These are phyloP conservation scores for Yamadazyma dendronema DNA, from an alignment of 1,139 yeast genomes.

Conservation along the genomic window DNA sequence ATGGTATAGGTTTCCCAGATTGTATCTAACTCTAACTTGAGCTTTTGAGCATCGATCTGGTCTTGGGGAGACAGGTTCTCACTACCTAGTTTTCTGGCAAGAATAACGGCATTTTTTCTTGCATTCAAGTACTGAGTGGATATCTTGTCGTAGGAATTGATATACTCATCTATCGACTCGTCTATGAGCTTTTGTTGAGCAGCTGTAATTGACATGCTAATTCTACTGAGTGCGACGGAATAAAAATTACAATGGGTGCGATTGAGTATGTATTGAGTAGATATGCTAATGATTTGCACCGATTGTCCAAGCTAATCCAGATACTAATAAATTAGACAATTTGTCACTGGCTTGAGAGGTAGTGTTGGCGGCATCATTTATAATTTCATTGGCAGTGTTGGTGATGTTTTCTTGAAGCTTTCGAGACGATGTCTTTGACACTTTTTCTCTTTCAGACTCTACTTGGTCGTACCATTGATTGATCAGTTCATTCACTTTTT, in stretches of 20 bases:
- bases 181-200: slow-evolving; percentile 36
- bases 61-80: slow-evolving; percentile 12
- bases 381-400: slow-evolving; percentile 25
- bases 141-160: slow-evolving; percentile 34
- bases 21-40: slow-evolving; percentile 28
- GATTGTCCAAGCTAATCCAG: slow-evolving; percentile 67
- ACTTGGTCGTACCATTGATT: slow-evolving; percentile 20
- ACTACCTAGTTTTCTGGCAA: slow-evolving; percentile 14
- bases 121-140: slow-evolving; percentile 32
- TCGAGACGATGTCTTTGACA: slow-evolving; percentile 5
- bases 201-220: slow-evolving; percentile 26
- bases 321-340: slow-evolving; percentile 49
- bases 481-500: slow-evolving; percentile 27
- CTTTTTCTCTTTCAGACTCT: slow-evolving; percentile 7
- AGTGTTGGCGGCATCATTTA: slow-evolving; percentile 34
- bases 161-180: slow-evolving; percentile 28
- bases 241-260: neutral
- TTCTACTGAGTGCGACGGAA: too few relatives aligned
- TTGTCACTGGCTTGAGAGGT: slow-evolving; percentile 47
- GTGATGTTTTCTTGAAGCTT: slow-evolving; percentile 13
- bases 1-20: slow-evolving; percentile 23
- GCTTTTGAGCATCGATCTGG: slow-evolving; percentile 14
- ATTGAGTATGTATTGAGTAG: neutral
- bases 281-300: slow-evolving; percentile 41
- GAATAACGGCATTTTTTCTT: slow-evolving; percentile 32